Evolutionary conservation across 1,284 basidiomycete genomes (phyloP).

Genomic region (Rhodotorula sp.): DNA sequence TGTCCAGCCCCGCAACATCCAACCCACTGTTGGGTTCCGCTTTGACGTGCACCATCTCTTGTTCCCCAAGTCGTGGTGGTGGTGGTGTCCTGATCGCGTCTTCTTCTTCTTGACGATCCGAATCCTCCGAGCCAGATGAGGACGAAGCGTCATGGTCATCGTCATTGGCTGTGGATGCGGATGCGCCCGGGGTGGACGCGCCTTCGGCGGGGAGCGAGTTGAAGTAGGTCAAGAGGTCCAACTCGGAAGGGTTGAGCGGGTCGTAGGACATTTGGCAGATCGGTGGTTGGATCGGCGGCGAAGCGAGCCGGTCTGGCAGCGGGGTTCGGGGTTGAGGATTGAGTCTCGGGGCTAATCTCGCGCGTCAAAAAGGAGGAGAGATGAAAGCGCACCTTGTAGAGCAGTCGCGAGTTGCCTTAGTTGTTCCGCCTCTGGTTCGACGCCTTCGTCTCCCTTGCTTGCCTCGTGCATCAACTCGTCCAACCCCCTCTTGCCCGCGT

Average conservation of each 20-base stretch:
- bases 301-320: constrained; percentile 22
- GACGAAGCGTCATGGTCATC: constrained; percentile 17
- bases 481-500: neutral
- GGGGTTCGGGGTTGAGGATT: neutral
- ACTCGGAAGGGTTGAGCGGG: constrained; percentile 20
- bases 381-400: constrained; percentile 20
- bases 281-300: constrained; percentile 5
- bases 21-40: neutral
- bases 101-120: neutral
- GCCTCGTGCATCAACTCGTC: constrained; percentile 34
- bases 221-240: constrained; percentile 21
- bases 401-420: constrained; percentile 22
- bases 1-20: neutral
- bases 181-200: constrained; percentile 12
- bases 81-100: neutral
- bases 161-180: too few species aligned
- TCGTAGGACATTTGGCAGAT: constrained; percentile 32
- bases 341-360: neutral
- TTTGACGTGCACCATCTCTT: neutral
- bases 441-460: constrained; percentile 14
- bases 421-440: constrained; percentile 20
- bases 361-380: neutral
- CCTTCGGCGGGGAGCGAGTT: constrained; percentile 10
- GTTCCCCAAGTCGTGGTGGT: neutral
- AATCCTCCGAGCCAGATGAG: neutral